These are phyloP conservation scores for Leucocoprinus leucothites DNA, from an alignment of 768 basidiomycete species.

Conservation along the genomic window DNA sequence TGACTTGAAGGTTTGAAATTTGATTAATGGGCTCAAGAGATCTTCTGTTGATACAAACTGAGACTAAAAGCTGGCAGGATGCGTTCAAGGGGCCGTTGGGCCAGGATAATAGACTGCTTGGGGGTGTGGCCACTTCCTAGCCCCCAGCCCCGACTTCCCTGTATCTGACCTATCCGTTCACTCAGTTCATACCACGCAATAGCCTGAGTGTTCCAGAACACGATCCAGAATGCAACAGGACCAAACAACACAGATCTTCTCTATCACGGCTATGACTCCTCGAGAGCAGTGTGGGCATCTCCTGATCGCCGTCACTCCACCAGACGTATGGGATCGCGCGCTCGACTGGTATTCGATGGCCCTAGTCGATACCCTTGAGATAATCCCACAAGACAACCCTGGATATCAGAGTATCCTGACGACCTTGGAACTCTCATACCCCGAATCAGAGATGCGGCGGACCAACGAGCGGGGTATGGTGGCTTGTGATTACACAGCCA, in stretches of 20 bases:
- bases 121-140: conserved; percentile 19
- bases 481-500: conserved; percentile 49
- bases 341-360: conserved; percentile 49
- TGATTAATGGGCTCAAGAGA: no score
- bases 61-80: no score
- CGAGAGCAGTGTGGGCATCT: conserved; percentile 41
- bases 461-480: conserved; percentile 41
- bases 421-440: conserved; percentile 33
- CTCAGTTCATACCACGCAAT: conserved; percentile 35
- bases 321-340: conserved; percentile 48
- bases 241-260: conserved; percentile 40
- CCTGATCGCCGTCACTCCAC: conserved; percentile 43
- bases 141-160: background rate
- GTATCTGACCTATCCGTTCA: background rate
- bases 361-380: conserved; percentile 42
- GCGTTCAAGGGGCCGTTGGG: no score
- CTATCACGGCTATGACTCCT: conserved; percentile 49
- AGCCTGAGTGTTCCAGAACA: conserved; percentile 46
- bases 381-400: conserved; percentile 28
- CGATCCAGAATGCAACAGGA: conserved; percentile 33
- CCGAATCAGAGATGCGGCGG: conserved; percentile 34
- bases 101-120: no score
- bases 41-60: no score
- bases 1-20: no score
- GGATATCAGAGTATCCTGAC: conserved; percentile 28